These are phyloP conservation scores for Pycnococcus provasolii DNA, from an alignment of 139 green algal genomes.

Conservation along the genomic window DNA sequence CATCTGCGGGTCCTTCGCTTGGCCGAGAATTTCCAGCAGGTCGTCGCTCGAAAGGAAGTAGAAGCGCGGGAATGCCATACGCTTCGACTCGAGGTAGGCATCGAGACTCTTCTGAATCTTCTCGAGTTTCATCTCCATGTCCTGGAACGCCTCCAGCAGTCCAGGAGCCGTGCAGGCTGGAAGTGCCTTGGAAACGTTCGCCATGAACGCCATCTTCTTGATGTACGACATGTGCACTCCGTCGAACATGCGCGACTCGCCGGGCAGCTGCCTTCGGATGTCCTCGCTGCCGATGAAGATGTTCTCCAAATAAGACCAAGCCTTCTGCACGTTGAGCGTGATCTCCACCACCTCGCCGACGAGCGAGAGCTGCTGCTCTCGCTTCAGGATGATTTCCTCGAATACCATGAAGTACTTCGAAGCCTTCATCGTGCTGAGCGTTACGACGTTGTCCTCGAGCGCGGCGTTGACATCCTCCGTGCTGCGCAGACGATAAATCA, in stretches of 20 bases:
- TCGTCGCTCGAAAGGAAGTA: constrained; percentile 83
- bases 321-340: constrained; percentile 66
- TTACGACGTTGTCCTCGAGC: constrained; percentile 75
- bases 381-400: constrained; percentile 60
- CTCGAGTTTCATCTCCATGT: constrained; percentile 75
- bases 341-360: constrained; percentile 72
- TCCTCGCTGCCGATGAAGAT: constrained; percentile 82
- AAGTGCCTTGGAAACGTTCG: constrained; percentile 23
- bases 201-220: constrained; percentile 25
- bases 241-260: constrained; percentile 56
- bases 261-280: constrained; percentile 78
- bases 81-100: constrained; percentile 79
- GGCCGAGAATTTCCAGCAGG: constrained; percentile 76
- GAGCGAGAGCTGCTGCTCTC: constrained; percentile 61
- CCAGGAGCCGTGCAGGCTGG: constrained; percentile 36
- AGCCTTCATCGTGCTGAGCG: constrained; percentile 76
- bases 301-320: constrained; percentile 86
- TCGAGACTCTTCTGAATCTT: constrained; percentile 78
- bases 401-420: constrained; percentile 74
- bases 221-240: constrained; percentile 32
- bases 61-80: constrained; percentile 78
- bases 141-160: constrained; percentile 57
- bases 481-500: constrained; percentile 57
- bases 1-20: constrained; percentile 73
- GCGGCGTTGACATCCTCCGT: constrained; percentile 69